Percentiles rank a stretch among this genome's conserved stretches.
Evolutionary conservation across 257 asterid genomes (phyloP).

Genomic region (Forsythia suspensa): DNA sequence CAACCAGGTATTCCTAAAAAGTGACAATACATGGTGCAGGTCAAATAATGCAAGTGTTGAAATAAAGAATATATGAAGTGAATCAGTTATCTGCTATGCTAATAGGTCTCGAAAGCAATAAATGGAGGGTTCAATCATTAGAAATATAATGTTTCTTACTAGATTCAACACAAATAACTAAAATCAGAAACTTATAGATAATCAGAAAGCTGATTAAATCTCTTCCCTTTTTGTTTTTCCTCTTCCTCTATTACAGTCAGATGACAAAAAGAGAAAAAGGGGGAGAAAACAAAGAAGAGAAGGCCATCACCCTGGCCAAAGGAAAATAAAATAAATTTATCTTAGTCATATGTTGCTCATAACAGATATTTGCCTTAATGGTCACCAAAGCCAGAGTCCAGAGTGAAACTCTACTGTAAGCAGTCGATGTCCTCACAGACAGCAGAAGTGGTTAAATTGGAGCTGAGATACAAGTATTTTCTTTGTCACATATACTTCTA

Average conservation of each 20-base stretch:
- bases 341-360: background rate
- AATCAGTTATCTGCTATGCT: background rate
- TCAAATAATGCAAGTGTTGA: conserved; percentile 30
- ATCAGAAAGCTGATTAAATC: background rate
- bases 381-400: background rate
- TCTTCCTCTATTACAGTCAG: background rate
- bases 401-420: background rate
- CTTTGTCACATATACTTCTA: too few relatives aligned
- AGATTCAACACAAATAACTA: background rate
- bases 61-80: conserved; percentile 4
- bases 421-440: background rate
- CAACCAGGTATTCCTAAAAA: conserved; percentile 94
- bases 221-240: background rate
- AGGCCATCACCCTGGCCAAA: background rate
- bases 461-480: too few relatives aligned
- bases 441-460: background rate
- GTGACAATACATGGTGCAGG: conserved; percentile 18
- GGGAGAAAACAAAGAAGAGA: background rate
- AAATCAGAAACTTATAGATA: background rate
- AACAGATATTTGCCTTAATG: background rate
- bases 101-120: background rate
- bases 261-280: background rate
- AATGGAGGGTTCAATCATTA: conserved; percentile 4
- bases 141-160: conserved; percentile 4
- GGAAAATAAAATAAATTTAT: background rate